These are phyloP conservation scores for Ceratocystis cacaofunesta DNA, from an alignment of 2,329 filamentous ascomycete genomes.

Conservation along the genomic window DNA sequence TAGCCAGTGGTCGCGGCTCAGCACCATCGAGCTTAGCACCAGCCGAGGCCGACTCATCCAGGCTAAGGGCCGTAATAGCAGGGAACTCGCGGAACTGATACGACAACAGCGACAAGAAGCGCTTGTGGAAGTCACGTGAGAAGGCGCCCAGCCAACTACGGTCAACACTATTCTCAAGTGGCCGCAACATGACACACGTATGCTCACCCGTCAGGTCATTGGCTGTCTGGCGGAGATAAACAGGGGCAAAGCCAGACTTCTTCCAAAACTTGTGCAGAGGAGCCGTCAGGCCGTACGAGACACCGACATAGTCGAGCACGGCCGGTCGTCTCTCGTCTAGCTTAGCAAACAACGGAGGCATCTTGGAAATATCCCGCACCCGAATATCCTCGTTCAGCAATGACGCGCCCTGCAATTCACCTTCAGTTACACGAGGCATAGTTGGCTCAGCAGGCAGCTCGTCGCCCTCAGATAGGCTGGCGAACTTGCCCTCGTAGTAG, in stretches of 20 bases:
- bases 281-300: constrained; percentile 82
- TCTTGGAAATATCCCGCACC: constrained; percentile 74
- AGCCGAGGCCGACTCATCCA: constrained; percentile 68
- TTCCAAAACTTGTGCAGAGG: constrained; percentile 96
- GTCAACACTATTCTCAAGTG: constrained; percentile 54
- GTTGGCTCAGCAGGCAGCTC: constrained; percentile 35
- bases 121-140: constrained; percentile 78
- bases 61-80: constrained; percentile 62
- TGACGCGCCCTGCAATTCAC: constrained; percentile 59
- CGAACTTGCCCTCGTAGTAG: constrained; percentile 90
- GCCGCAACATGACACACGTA: constrained; percentile 90
- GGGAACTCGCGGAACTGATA: constrained; percentile 84
- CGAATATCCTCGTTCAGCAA: constrained; percentile 79
- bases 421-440: constrained; percentile 70
- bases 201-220: constrained; percentile 97
- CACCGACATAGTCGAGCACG: constrained; percentile 78
- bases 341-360: constrained; percentile 87
- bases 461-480: constrained; percentile 62
- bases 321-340: constrained; percentile 70
- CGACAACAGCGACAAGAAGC: constrained; percentile 79
- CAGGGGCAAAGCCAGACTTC: constrained; percentile 65
- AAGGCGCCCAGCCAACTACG: constrained; percentile 80
- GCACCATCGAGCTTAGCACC: constrained; percentile 51
- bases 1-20: constrained; percentile 40
- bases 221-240: constrained; percentile 87